Evolutionary conservation across 805 yeast genomes (phyloP), one percentile per base, ranked within the genome.

Genomic region (Kluyveromyces siamensis): DNA sequence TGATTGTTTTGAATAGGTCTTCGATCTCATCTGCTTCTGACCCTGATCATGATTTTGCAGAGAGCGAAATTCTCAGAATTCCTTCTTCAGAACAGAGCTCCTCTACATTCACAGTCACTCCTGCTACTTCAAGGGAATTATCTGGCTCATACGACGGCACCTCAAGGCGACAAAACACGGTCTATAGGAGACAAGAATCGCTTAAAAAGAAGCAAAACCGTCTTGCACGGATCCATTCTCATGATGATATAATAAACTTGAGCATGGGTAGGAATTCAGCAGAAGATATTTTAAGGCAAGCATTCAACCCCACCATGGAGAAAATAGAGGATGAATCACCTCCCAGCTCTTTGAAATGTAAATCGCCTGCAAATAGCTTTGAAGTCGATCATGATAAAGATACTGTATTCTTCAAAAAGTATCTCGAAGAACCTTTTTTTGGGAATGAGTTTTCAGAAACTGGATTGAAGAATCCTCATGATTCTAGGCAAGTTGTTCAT

Each of bases 141-240:
- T 30, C 35, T 30, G 11, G 14, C 8, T 10, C 14, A 13, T 13
- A 4, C 14, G 35, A 30, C 7, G 7, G 35, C 35, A 10, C 3
- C 8, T 11, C 35, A 7, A 30, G 35, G 35, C 35, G 35, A 13
- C 35, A 30, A 30, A 13, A 30, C 35, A 30, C 8, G 14, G 4
- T 7, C 35, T 13, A 30, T 30, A 41, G 36, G 2, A 41, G 44
- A 17, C 16, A 33, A 27, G 37, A 43, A 19, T 43, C 45, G 14
- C 27, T 43, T n/a, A 43, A 43, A 19, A 63, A 62, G 41, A 51
- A 46, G 21, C 55, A 51, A 39, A 61, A 59, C 41, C 55, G 68
- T 46, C 60, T 57, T 36, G 61, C 59, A 8, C 55, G 61, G 41
- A 62, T 64, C 3, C 66, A 57, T 44, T 60, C 65, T 1, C 57